phyloP scores from a whole-genome alignment of 2,329 filamentous ascomycete genomes.

The Triangularia setosa region DNA sequence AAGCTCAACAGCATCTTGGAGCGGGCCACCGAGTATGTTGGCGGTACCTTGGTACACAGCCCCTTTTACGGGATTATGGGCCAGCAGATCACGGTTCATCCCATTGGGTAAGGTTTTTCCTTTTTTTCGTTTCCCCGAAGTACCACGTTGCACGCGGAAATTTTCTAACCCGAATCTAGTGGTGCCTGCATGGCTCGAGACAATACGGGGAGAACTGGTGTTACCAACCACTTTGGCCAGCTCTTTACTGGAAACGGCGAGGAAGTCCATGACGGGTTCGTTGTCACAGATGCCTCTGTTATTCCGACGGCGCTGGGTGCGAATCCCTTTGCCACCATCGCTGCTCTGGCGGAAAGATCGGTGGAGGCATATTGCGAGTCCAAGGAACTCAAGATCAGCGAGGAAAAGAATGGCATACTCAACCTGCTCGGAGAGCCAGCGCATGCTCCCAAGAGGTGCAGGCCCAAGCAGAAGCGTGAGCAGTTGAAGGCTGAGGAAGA shows the following conservation, averaged over 20 bases:
- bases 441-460: constrained; percentile 24
- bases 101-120: constrained; percentile 50
- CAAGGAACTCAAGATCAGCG: constrained; percentile 41
- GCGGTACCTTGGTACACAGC: constrained; percentile 57
- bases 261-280: constrained; percentile 53
- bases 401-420: constrained; percentile 44
- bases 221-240: constrained; percentile 58
- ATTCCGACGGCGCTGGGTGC: constrained; percentile 61
- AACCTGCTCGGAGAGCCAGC: constrained; percentile 53
- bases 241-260: constrained; percentile 51
- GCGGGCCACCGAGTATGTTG: constrained; percentile 53
- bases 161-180: constrained; percentile 31
- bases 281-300: constrained; percentile 59
- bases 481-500: constrained; percentile 32
- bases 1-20: constrained; percentile 49
- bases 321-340: constrained; percentile 67
- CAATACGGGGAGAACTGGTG: constrained; percentile 53
- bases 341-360: constrained; percentile 62
- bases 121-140: constrained; percentile 4
- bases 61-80: constrained; percentile 55
- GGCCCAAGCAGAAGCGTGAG: constrained; percentile 15
- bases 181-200: constrained; percentile 61
- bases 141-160: constrained; percentile 7
- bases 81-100: constrained; percentile 61
- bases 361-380: constrained; percentile 48